Evolutionary conservation across 2,329 filamentous ascomycete species (phyloP), one percentile per base, ranked within the genome.

Genomic region (Epichloe sibirici): DNA sequence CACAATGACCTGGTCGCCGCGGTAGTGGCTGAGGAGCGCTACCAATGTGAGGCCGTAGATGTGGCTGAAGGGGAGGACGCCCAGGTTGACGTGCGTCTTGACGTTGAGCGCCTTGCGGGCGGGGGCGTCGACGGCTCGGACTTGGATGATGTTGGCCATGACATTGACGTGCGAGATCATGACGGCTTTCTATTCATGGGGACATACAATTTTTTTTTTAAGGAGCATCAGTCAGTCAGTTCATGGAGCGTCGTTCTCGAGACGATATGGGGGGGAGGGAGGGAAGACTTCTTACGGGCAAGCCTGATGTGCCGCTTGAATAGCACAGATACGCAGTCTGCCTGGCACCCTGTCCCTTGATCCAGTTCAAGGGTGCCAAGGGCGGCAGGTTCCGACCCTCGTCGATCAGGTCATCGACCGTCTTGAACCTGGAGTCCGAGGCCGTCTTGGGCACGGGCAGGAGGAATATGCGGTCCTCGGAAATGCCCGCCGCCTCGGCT

Each of bases 121-220:
- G 51, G 70, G 58, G 54, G 63, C 47, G 49, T 76, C 66, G 51
- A 65, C 81, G 0, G 74, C 62, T 6, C 61, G 63, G 51, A 83
- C 74, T 63, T 90, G 86, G 46, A 89, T 61, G 0, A 81, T 77
- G 62, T 90, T 91, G 50, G 86, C 79, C 47, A 91, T 90, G 44
- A 90, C 83, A 57, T 91, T 91, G 39, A 71, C 71, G 63, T 91
- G 87, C 3, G 85, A 86, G 54, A 91, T 86, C 82, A 88, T 89
- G 51, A 90, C 87, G 45, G 86, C 87, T 83, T 90, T 89, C 80
- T 86, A 37, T 34, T 5, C 21, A 12, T 3, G 17, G 17, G 3
- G n/a, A 21, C 17, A 17, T 17, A 2, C 17, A 23, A 43, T 12
- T 2, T 23, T 23, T 23, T 17, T 17, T 17, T 17, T 2, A 17